A percentile compares a stretch with the other conserved stretches of the same genome.
Evolutionary conservation across 805 yeast genomes (phyloP).

Genomic region (Nakazawaea holstii): DNA sequence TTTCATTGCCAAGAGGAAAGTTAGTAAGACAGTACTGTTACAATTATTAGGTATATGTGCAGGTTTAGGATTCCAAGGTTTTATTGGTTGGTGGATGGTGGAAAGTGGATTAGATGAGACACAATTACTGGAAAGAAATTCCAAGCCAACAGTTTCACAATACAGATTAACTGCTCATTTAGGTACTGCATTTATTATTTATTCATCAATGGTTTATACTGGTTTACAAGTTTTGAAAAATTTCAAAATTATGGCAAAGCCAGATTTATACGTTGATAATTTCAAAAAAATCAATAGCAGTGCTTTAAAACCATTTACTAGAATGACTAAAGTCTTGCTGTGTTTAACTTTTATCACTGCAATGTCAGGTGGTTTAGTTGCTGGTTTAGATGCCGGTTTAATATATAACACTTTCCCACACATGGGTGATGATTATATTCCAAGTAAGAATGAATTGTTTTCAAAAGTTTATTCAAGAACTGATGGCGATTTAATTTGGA

Average conservation of each 20-base stretch:
- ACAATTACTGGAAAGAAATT: conserved; percentile 68
- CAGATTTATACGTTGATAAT: conserved; percentile 46
- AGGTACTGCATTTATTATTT: conserved; percentile 86
- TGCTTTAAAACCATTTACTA: conserved; percentile 51
- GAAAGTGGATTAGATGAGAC: conserved; percentile 86
- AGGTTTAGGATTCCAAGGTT: conserved; percentile 88
- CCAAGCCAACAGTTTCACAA: conserved; percentile 97
- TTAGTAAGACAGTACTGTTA: conserved; percentile 61
- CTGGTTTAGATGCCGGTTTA: conserved; percentile 96
- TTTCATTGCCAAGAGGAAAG: conserved; percentile 61
- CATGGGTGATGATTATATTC: conserved; percentile 85
- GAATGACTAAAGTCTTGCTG: conserved; percentile 49
- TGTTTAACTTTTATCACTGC: conserved; percentile 81
- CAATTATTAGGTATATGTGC: conserved; percentile 69
- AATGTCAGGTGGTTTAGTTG: conserved; percentile 97
- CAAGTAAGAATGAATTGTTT: conserved; percentile 73
- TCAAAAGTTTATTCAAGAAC: conserved; percentile 66
- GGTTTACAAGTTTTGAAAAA: conserved; percentile 82
- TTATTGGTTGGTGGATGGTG: conserved; percentile 99
- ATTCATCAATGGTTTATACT: conserved; percentile 85
- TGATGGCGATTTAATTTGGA: conserved; percentile 76
- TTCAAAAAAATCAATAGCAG: conserved; percentile 61
- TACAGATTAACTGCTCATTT: conserved; percentile 91
- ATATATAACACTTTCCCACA: conserved; percentile 95
- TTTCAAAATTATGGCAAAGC: conserved; percentile 59